These are phyloP conservation scores for Aspergillus kassunensis DNA, from an alignment of 495 filamentous ascomycete genomes.

Conservation along the genomic window DNA sequence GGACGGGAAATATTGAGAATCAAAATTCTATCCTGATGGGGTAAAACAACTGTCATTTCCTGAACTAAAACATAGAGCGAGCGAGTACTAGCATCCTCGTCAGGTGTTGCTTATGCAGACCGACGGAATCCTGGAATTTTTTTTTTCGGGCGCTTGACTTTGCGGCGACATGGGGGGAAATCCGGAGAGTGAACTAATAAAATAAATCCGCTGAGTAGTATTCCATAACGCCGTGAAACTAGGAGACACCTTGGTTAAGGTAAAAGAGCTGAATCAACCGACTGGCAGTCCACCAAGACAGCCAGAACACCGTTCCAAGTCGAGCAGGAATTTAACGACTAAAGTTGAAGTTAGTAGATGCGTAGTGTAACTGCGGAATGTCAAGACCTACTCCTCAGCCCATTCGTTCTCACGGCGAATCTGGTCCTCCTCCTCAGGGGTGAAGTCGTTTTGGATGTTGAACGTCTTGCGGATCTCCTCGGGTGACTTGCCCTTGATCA, in stretches of 20 bases:
- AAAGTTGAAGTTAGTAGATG: constrained; percentile 17
- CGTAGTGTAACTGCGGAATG: background rate
- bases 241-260: constrained; percentile 3
- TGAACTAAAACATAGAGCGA: background rate
- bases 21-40: background rate
- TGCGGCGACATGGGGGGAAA: background rate
- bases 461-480: constrained; percentile 75
- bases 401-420: constrained; percentile 70
- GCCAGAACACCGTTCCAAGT: constrained; percentile 6
- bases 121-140: background rate
- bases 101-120: background rate
- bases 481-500: constrained; percentile 71
- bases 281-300: constrained; percentile 7
- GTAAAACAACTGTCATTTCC: background rate
- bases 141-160: background rate
- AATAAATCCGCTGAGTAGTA: constrained; percentile 12
- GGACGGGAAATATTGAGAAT: no score
- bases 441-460: constrained; percentile 73
- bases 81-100: no score
- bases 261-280: constrained; percentile 1
- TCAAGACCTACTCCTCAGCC: constrained; percentile 59
- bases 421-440: constrained; percentile 69
- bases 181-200: background rate
- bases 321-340: constrained; percentile 33
- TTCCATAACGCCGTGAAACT: constrained; percentile 19